A percentile compares a stretch with the other conserved stretches of the same genome.
Conservation (phyloP, 306 rosid genomes). For the Morella rubra region DNA sequence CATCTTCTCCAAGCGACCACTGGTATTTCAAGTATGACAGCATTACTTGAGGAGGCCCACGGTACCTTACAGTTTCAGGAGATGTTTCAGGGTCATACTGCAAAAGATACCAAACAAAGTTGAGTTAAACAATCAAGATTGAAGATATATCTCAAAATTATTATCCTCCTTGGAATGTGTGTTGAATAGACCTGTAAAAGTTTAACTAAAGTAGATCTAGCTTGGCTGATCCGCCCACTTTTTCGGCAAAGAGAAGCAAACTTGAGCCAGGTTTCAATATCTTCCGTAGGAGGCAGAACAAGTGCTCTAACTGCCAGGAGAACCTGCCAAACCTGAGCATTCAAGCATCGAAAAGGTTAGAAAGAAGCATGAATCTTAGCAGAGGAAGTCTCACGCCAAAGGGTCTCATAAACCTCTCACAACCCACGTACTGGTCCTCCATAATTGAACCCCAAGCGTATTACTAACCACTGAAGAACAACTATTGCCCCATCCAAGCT, state of each 20-base stretch:
- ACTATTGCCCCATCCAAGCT: not conserved
- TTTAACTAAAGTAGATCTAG: conserved; percentile 86
- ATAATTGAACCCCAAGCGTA: not conserved
- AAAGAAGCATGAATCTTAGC: conserved; percentile 13
- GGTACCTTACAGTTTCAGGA: conserved; percentile 66
- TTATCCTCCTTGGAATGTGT: conserved; percentile 24
- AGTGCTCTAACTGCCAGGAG: conserved; percentile 85
- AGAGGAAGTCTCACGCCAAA: not conserved
- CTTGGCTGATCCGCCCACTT: conserved; percentile 80
- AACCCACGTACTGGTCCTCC: not conserved
- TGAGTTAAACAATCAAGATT: conserved; percentile 17
- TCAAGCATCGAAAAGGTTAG: conserved; percentile 27
- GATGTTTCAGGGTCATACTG: conserved; percentile 93
- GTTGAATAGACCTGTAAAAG: conserved; percentile 78
- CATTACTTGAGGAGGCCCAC: conserved; percentile 95
- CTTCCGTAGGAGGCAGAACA: conserved; percentile 92
- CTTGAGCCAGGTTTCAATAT: conserved; percentile 91
- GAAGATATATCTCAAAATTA: conserved; percentile 11
- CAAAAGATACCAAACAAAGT: conserved; percentile 19
- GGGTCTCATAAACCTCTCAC: conserved; percentile 3
- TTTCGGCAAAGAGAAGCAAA: conserved; percentile 88
- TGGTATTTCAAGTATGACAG: conserved; percentile 89
- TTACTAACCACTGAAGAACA: not conserved
- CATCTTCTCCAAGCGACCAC: conserved; percentile 95
- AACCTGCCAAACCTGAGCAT: conserved; percentile 81